Percentiles rank a stretch among this genome's conserved stretches.
Evolutionary conservation across 106 monocot genomes (phyloP).

Genomic region (Posidonia australis): DNA sequence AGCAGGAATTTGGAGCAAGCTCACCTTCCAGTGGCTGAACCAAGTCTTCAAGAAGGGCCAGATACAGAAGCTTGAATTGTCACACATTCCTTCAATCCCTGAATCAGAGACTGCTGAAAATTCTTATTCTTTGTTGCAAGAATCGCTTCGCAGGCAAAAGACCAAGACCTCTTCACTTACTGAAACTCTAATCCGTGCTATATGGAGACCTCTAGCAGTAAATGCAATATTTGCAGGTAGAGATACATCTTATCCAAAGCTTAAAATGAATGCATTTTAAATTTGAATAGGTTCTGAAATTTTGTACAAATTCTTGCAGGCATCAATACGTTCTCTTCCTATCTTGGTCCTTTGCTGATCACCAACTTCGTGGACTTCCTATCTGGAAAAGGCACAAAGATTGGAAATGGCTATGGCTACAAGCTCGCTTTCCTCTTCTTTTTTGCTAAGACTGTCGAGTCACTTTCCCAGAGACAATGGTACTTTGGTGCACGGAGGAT

Average conservation of each 20-base stretch:
- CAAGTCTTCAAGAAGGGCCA: slow-evolving; percentile 54
- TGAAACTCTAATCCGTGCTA: slow-evolving; percentile 29
- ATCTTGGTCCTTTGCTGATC: slow-evolving; percentile 65
- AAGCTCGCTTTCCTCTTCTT: slow-evolving; percentile 61
- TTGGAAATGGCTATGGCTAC: slow-evolving; percentile 32
- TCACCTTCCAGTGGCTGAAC: slow-evolving; percentile 72
- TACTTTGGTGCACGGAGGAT: slow-evolving; percentile 76
- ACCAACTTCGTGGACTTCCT: slow-evolving; percentile 65
- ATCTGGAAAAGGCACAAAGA: slow-evolving; percentile 12
- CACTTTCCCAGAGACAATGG: slow-evolving; percentile 79
- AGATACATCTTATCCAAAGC: neutral
- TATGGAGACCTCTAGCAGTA: slow-evolving; percentile 42
- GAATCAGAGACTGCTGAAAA: slow-evolving; percentile 41
- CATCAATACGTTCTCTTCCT: slow-evolving; percentile 62
- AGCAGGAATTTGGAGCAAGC: slow-evolving; percentile 54
- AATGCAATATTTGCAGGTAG: slow-evolving; percentile 66
- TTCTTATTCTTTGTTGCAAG: slow-evolving; percentile 28
- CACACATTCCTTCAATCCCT: slow-evolving; percentile 48
- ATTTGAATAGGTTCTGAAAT: too few relatives aligned
- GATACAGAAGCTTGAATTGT: slow-evolving; percentile 41
- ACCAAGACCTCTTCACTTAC: slow-evolving; percentile 16
- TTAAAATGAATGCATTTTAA: neutral
- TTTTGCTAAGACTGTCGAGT: slow-evolving; percentile 55
- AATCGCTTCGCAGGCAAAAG: slow-evolving; percentile 31
- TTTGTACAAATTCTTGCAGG: slow-evolving; percentile 24